These are phyloP conservation scores for Smallanthus sonchifolius DNA, from an alignment of 129 eudicot species.

Conservation along the genomic window DNA sequence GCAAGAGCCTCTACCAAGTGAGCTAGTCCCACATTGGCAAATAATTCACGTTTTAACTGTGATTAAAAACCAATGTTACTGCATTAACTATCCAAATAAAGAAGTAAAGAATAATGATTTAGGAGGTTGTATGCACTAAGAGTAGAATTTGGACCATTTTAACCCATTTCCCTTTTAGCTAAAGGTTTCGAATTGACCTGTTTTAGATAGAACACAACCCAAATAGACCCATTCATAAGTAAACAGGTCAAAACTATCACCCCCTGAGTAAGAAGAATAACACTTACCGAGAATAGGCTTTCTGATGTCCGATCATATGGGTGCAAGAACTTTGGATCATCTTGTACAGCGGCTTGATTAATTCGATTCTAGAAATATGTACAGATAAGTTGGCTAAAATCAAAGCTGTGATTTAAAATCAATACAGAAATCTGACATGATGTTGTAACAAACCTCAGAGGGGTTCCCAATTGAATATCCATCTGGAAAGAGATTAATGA, in stretches of 20 bases:
- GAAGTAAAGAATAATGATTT: background rate
- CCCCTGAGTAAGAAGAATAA: constrained; percentile 2
- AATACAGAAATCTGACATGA: background rate
- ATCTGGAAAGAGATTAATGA: constrained; percentile 69
- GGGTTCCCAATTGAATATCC: constrained; percentile 82
- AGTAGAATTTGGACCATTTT: background rate
- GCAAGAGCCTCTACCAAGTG: too few relatives aligned
- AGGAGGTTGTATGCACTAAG: background rate
- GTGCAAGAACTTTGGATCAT: constrained; percentile 59
- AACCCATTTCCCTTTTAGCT: background rate
- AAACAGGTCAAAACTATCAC: background rate
- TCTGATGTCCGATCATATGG: constrained; percentile 90
- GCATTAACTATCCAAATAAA: background rate
- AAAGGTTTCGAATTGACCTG: background rate
- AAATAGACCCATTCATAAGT: background rate
- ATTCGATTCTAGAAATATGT: constrained; percentile 40
- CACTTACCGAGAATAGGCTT: constrained; percentile 68
- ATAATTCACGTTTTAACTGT: background rate
- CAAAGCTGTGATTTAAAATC: background rate
- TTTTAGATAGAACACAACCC: background rate
- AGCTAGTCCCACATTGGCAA: too few relatives aligned
- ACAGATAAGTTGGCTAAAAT: constrained; percentile 12
- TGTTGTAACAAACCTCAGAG: constrained; percentile 54
- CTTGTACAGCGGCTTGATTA: constrained; percentile 30
- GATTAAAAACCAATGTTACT: background rate